These are phyloP conservation scores for Garcia nutans DNA, from an alignment of 345 rosid genomes.

Conservation along the genomic window DNA sequence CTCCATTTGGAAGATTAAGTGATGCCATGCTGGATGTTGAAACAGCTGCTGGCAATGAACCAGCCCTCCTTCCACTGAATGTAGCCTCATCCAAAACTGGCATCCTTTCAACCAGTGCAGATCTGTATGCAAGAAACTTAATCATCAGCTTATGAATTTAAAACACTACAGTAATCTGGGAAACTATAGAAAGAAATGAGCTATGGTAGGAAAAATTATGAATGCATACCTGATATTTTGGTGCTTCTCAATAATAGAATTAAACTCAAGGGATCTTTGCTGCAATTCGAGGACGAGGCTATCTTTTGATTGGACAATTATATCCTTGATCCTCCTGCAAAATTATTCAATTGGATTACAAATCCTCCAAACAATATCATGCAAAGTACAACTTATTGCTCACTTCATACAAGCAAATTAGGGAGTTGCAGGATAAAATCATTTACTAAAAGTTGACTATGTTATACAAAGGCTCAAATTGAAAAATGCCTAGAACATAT, in stretches of 20 bases:
- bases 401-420: conserved; percentile 13
- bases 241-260: conserved; percentile 85
- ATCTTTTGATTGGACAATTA: conserved; percentile 70
- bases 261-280: conserved; percentile 95
- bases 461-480: conserved; percentile 7
- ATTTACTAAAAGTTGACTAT: background rate
- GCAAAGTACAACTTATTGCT: conserved; percentile 5
- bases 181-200: conserved; percentile 14
- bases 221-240: conserved; percentile 62
- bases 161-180: conserved; percentile 6
- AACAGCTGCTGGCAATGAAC: conserved; percentile 65
- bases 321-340: conserved; percentile 72
- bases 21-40: conserved; percentile 60
- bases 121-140: conserved; percentile 45
- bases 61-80: conserved; percentile 83
- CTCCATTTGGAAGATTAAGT: conserved; percentile 84
- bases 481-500: background rate
- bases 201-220: conserved; percentile 9
- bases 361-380: background rate
- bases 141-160: conserved; percentile 28
- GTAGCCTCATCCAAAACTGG: conserved; percentile 97
- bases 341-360: conserved; percentile 4
- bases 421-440: background rate
- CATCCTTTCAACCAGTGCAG: conserved; percentile 94
- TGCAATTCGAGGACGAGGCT: conserved; percentile 97